Evolutionary conservation across 257 asterid species (phyloP), one percentile per base, ranked within the genome.

Genomic region (Nicotiana otophora): DNA sequence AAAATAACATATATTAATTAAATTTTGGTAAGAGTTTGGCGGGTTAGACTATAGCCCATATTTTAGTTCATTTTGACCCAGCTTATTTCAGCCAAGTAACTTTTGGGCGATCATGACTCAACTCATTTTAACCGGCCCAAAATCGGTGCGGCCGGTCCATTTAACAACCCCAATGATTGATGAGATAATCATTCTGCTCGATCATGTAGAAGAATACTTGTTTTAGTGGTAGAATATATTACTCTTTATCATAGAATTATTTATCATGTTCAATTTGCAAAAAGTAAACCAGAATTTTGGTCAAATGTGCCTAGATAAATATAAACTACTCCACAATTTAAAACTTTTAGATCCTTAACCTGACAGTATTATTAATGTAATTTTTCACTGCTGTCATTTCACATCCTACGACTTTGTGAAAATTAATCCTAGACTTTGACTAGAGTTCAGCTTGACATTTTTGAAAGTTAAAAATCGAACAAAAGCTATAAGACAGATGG

Each of bases 61-160:
- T 42, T 42, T 42, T 42, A 42, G 46, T 36, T 36, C 9, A 42
- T 42, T 3, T 42, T 42, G 48, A 42, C 11, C 48, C 0, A 39
- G 2, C 8, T 2, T 1, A 39, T 39, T 10, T 39, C 9, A 39
- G 0, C 1, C 48, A 7, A 39, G 3, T 7, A 42, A 42, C 11
- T 42, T 42, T 42, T 7, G 11, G 3, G 0, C 0, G 10, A 0
- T 42, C 3, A 1, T 42, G 0, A 8, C 48, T 42, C 48, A 8
- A 42, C 3, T 3, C 2, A 42, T 8, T 42, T 42, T 0, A 0
- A 8, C 0, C 3, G 1, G 10, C 10, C 0, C 11, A 8, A 42
- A 42, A 7, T 42, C 3, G 0, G 0, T 0, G 3, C 3, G 10
- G 8, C 3, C 48, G 0, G 0, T 0, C 10, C 48, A 8, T 42